Conservation (phyloP, 2,329 filamentous ascomycete species). For the Cladophialophora carrionii region DNA sequence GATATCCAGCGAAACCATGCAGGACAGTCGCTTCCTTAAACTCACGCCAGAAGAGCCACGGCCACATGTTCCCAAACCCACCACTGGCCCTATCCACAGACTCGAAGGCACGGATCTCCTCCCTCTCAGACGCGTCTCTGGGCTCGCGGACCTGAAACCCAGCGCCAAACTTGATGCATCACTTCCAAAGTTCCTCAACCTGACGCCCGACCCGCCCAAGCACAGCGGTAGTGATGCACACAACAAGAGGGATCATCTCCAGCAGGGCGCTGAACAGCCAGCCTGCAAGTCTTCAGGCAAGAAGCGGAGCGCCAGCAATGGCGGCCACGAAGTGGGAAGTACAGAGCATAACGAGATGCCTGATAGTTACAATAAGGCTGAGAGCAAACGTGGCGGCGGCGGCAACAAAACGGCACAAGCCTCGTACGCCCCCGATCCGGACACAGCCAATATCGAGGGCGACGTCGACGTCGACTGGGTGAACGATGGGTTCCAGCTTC, state of each 20-base stretch:
- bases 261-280: background rate
- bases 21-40: background rate
- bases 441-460: background rate
- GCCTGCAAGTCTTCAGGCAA: background rate
- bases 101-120: background rate
- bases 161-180: background rate
- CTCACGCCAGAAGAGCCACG: background rate
- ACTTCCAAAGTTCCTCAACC: slow-evolving; percentile 5
- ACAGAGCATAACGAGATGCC: background rate
- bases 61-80: background rate
- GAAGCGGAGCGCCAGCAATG: background rate
- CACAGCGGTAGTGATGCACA: no score
- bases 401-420: background rate
- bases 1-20: background rate
- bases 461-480: background rate
- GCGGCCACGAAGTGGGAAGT: background rate
- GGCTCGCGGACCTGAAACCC: background rate
- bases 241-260: background rate
- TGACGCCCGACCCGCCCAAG: slow-evolving; percentile 6
- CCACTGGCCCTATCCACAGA: background rate
- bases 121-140: background rate
- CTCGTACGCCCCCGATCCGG: no score
- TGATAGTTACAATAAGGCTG: background rate
- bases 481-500: background rate
- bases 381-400: background rate